A percentile compares a stretch with the other conserved stretches of the same genome.
Conservation (phyloP, 2,329 filamentous ascomycete species). For the Fusarium tupiense region DNA sequence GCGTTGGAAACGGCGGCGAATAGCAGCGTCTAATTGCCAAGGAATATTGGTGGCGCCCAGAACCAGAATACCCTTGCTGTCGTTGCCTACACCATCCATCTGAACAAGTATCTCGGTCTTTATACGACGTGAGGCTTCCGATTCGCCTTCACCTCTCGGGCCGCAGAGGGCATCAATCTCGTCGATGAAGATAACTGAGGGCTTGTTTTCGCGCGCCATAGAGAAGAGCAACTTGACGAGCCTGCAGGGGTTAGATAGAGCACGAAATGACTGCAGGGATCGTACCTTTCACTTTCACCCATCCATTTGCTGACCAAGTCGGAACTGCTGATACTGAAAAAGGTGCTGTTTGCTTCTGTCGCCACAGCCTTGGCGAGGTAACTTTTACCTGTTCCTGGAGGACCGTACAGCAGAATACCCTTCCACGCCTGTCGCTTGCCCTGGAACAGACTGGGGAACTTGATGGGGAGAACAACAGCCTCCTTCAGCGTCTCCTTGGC, state of each 20-base stretch:
- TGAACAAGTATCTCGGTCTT: conserved; percentile 98
- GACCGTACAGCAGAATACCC: conserved; percentile 94
- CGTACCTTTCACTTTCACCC: conserved; percentile 96
- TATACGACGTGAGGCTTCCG: conserved; percentile 95
- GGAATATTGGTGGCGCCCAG: conserved; percentile 98
- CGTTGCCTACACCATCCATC: conserved; percentile 98
- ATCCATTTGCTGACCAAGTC: conserved; percentile 99
- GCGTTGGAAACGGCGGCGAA: conserved; percentile 93
- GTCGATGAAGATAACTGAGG: conserved; percentile 98
- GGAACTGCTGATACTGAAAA: conserved; percentile 97
- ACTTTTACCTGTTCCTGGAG: conserved; percentile 96
- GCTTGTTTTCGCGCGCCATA: conserved; percentile 98
- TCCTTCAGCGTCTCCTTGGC: conserved; percentile 98
- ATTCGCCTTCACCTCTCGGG: conserved; percentile 92
- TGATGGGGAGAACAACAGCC: conserved; percentile 96
- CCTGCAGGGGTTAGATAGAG: conserved; percentile 57
- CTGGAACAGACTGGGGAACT: conserved; percentile 95
- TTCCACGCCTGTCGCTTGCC: conserved; percentile 99
- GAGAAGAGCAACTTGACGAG: conserved; percentile 96
- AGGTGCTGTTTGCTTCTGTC: conserved; percentile 98
- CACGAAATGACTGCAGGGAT: neutral
- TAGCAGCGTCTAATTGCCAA: conserved; percentile 97
- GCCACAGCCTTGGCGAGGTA: conserved; percentile 97
- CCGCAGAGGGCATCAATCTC: conserved; percentile 97
- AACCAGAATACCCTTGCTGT: conserved; percentile 92